Evolutionary conservation across 192 early-diverging fungal genomes (phyloP).

Genomic region (Backusella liffmaniae): DNA sequence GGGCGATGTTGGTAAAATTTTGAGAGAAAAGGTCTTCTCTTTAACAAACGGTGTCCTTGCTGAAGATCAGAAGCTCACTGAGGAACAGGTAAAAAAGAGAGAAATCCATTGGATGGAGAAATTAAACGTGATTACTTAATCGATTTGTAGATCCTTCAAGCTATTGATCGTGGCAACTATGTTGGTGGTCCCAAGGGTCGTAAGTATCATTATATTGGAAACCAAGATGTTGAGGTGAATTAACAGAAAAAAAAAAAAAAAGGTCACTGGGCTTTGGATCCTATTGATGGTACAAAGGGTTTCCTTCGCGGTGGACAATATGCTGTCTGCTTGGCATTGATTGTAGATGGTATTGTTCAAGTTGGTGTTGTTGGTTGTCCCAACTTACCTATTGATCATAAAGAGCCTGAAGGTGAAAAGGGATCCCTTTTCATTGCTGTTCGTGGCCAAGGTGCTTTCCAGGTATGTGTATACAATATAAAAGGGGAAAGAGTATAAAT

Average conservation of each 20-base stretch:
- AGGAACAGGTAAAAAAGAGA: slow-evolving; percentile 61
- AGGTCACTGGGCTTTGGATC: slow-evolving; percentile 79
- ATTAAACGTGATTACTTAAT: not conserved
- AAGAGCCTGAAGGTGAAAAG: slow-evolving; percentile 59
- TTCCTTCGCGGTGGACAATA: slow-evolving; percentile 97
- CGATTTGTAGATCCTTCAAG: slow-evolving; percentile 62
- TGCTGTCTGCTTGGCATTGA: slow-evolving; percentile 92
- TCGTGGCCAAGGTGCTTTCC: slow-evolving; percentile 86
- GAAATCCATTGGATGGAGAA: too few relatives aligned
- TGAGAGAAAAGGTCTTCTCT: slow-evolving; percentile 78
- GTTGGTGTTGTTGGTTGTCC: slow-evolving; percentile 90
- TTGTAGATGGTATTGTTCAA: slow-evolving; percentile 85
- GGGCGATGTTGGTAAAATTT: slow-evolving; percentile 58
- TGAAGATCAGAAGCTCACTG: slow-evolving; percentile 44
- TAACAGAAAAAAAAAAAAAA: not conserved
- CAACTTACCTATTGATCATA: slow-evolving; percentile 65
- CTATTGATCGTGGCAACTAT: slow-evolving; percentile 92
- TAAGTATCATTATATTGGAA: slow-evolving; percentile 22
- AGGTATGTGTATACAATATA: slow-evolving; percentile 48
- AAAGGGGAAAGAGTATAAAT: not conserved
- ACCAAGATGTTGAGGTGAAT: not conserved
- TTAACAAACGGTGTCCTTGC: slow-evolving; percentile 73
- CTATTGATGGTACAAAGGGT: slow-evolving; percentile 97
- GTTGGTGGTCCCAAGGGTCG: slow-evolving; percentile 75
- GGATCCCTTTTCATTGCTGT: slow-evolving; percentile 89